Evolutionary conservation across 441 rosid genomes (phyloP).

Genomic region (Gossypium gossypioides): DNA sequence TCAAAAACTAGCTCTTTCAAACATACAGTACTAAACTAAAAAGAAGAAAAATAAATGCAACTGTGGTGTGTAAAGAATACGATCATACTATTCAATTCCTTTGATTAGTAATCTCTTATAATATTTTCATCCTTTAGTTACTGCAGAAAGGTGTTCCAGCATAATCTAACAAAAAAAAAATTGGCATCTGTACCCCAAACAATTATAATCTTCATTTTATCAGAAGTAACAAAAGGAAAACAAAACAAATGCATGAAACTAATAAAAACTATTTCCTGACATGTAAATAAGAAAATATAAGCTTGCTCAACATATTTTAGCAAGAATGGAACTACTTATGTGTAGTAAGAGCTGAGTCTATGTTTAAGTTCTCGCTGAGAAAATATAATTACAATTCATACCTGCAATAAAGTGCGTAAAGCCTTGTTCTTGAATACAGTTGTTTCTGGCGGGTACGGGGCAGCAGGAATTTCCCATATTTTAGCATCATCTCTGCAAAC

Average conservation of each 20-base stretch:
- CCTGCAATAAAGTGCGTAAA: conserved; percentile 69
- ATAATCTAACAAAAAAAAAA: not conserved
- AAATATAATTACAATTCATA: conserved; percentile 19
- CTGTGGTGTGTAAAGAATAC: not conserved
- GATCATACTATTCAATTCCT: not conserved
- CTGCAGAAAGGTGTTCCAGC: not conserved
- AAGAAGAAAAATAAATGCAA: not conserved
- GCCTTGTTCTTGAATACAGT: conserved; percentile 68
- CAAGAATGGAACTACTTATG: not conserved
- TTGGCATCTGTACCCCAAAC: not conserved
- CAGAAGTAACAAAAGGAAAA: not conserved
- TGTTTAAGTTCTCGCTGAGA: conserved; percentile 11
- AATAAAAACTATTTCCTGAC: not conserved
- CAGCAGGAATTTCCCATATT: conserved; percentile 78
- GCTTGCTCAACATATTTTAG: not conserved
- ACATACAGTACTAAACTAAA: not conserved
- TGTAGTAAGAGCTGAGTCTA: conserved; percentile 9
- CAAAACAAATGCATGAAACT: not conserved
- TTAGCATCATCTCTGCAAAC: conserved; percentile 66
- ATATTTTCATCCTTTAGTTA: not conserved
- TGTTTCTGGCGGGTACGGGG: conserved; percentile 74
- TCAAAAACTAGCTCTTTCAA: not conserved
- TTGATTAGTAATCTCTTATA: not conserved
- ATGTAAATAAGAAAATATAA: not conserved
- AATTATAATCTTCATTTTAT: not conserved